These are phyloP conservation scores for Malassezia nana DNA, from an alignment of 1,284 basidiomycete genomes.

Conservation along the genomic window DNA sequence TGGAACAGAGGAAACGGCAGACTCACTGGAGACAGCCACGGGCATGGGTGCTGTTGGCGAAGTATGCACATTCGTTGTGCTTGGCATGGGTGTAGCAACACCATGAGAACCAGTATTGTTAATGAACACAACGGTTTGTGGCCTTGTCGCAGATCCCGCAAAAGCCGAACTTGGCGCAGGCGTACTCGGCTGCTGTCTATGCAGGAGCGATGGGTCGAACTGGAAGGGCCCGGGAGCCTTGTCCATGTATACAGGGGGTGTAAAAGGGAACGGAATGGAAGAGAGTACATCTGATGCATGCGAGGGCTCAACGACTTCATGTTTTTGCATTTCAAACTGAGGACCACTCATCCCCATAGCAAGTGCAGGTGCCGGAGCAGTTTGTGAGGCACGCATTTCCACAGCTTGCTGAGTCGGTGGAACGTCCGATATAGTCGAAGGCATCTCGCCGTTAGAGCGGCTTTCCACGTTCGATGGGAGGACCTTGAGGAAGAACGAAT, in stretches of 20 bases:
- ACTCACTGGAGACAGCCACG: background rate
- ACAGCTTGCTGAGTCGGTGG: background rate
- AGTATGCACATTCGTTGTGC: constrained; percentile 5
- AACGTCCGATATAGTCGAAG: background rate
- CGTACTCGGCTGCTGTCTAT: background rate
- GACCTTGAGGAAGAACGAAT: constrained; percentile 37
- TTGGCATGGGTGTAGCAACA: constrained; percentile 19
- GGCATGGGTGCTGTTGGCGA: constrained; percentile 4
- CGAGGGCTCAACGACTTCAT: constrained; percentile 36
- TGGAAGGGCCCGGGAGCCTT: constrained; percentile 1
- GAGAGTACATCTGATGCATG: constrained; percentile 32
- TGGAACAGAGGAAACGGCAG: background rate
- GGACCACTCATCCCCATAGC: background rate
- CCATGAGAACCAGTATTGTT: background rate
- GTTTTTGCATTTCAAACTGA: constrained; percentile 27
- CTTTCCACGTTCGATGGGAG: background rate
- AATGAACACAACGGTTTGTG: background rate
- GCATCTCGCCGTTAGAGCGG: background rate
- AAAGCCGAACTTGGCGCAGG: background rate
- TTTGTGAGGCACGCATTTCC: background rate
- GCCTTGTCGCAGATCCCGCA: background rate
- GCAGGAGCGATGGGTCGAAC: background rate
- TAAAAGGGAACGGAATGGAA: constrained; percentile 39
- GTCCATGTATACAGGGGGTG: constrained; percentile 32
- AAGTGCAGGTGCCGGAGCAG: background rate